phyloP scores from a whole-genome alignment of 805 yeast species.

The Lipomyces spencermartinsiae region DNA sequence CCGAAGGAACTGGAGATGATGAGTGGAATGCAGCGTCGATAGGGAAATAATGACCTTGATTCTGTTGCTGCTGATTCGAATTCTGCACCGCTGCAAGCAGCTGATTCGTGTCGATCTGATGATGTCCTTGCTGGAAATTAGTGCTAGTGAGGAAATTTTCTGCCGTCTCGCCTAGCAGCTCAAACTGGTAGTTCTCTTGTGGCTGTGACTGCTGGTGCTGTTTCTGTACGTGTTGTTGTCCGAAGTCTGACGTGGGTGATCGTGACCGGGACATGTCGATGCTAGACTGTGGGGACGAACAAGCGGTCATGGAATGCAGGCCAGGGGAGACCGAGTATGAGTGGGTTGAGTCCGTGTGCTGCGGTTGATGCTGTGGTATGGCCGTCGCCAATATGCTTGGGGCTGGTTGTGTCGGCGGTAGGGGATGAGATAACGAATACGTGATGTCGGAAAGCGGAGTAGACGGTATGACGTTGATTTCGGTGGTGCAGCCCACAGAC shows the following conservation, averaged over 20 bases:
- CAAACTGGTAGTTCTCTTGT: not conserved
- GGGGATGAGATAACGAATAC: not conserved
- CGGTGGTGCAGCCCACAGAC: not conserved
- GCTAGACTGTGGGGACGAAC: not conserved
- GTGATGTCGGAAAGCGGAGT: slow-evolving; percentile 2
- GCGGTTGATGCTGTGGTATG: not conserved
- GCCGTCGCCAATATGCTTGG: not conserved
- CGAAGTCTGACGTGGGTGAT: slow-evolving; percentile 5
- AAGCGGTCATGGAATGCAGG: not conserved
- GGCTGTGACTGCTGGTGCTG: slow-evolving; percentile 1
- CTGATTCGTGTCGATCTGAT: not conserved
- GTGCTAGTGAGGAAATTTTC: not conserved
- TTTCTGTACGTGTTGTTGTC: not conserved
- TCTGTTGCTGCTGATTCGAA: not conserved
- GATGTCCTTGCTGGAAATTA: not conserved
- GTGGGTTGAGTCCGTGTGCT: not conserved
- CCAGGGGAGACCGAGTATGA: not conserved
- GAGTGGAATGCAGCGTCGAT: slow-evolving; percentile 1
- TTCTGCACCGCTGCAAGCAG: not conserved
- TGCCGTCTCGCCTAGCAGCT: not conserved
- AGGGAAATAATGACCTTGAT: not conserved
- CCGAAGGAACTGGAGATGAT: slow-evolving; percentile 9
- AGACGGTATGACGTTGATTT: not conserved
- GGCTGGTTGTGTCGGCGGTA: not conserved
- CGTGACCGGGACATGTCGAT: not conserved